phyloP scores from a whole-genome alignment of 768 basidiomycete species.

The Suillus fuscotomentosus region DNA sequence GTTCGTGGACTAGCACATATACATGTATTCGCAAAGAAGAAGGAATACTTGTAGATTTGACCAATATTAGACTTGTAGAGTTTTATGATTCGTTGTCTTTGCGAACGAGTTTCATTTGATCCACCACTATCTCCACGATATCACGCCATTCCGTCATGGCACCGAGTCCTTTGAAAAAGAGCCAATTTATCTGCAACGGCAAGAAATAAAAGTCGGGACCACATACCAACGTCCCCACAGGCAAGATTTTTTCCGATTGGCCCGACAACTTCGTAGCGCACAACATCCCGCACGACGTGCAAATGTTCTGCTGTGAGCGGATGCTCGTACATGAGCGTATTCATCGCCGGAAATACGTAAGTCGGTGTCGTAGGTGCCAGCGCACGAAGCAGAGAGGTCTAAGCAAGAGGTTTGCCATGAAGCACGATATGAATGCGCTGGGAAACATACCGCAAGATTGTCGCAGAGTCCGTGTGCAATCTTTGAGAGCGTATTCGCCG shows the following conservation, averaged over 20 bases:
- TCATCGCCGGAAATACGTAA: slow-evolving; percentile 97
- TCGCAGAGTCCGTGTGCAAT: slow-evolving; percentile 88
- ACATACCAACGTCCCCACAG: slow-evolving; percentile 87
- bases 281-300: slow-evolving; percentile 65
- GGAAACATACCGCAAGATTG: slow-evolving; percentile 64
- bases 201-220: neutral
- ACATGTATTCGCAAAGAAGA: slow-evolving; percentile 77
- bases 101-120: slow-evolving; percentile 34
- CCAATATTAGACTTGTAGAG: neutral
- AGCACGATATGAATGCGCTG: neutral
- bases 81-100: neutral
- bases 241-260: slow-evolving; percentile 88
- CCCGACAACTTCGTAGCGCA: slow-evolving; percentile 80
- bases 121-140: slow-evolving; percentile 72
- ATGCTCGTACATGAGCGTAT: slow-evolving; percentile 96
- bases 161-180: neutral
- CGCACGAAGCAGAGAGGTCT: slow-evolving; percentile 85
- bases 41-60: slow-evolving; percentile 19
- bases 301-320: slow-evolving; percentile 88
- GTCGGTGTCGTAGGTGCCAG: slow-evolving; percentile 83
- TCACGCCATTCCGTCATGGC: slow-evolving; percentile 93
- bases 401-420: neutral
- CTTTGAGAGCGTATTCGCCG: slow-evolving; percentile 97
- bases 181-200: neutral
- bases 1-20: slow-evolving; percentile 79